Percentiles rank a stretch among this genome's conserved stretches.
Evolutionary conservation across 139 green algal genomes (phyloP).

Genomic region (Picochlorum costavermella): DNA sequence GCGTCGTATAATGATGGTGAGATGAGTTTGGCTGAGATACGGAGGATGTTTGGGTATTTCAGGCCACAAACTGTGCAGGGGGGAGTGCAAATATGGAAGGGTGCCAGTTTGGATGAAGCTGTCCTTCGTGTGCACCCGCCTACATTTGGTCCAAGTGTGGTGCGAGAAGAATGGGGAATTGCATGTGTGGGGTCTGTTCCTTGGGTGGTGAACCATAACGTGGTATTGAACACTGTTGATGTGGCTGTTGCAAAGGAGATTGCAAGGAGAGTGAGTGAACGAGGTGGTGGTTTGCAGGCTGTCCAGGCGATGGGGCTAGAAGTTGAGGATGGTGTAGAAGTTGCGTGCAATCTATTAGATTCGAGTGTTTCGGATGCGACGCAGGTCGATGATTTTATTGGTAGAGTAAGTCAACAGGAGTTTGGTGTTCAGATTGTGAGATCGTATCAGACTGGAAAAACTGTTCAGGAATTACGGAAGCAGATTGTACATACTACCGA

Average conservation of each 20-base stretch:
- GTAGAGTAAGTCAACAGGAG: conserved; percentile 10
- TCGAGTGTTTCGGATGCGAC: background rate
- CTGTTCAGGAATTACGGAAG: conserved; percentile 13
- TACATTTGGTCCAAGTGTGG: conserved; percentile 19
- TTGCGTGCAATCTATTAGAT: conserved; percentile 76
- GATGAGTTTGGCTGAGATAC: conserved; percentile 49
- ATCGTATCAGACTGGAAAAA: conserved; percentile 22
- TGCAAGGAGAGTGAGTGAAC: conserved; percentile 44
- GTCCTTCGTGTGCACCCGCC: conserved; percentile 6
- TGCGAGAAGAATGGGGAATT: conserved; percentile 30
- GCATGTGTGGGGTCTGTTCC: conserved; percentile 47
- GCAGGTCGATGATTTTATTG: conserved; percentile 14
- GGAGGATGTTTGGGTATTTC: conserved; percentile 42
- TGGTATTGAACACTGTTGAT: conserved; percentile 41
- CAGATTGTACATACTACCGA: background rate
- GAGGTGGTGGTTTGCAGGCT: conserved; percentile 53
- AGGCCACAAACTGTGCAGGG: background rate
- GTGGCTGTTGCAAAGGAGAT: conserved; percentile 31
- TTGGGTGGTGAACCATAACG: conserved; percentile 78
- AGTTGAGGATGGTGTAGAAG: conserved; percentile 46
- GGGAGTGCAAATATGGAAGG: background rate
- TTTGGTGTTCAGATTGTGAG: conserved; percentile 13
- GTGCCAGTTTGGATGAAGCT: conserved; percentile 2
- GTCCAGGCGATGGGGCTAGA: conserved; percentile 70
- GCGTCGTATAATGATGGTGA: conserved; percentile 43